These are phyloP conservation scores for Streptanthus diversifolius DNA, from an alignment of 345 rosid genomes.

Conservation along the genomic window DNA sequence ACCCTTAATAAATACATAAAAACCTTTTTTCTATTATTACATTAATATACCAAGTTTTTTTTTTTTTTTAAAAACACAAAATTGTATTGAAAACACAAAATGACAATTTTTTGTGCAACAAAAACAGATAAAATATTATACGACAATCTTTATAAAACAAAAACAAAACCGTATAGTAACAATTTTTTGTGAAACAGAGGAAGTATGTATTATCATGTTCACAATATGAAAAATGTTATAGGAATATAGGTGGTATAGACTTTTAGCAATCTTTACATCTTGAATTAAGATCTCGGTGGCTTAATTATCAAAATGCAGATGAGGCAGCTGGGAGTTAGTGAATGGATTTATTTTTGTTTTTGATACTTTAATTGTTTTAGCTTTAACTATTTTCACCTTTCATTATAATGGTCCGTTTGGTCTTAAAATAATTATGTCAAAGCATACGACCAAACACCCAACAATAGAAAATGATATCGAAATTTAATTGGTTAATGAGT, in stretches of 20 bases:
- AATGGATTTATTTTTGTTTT: not conserved
- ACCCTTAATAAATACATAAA: too few species aligned
- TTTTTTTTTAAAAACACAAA: too few species aligned
- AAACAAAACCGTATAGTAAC: too few species aligned
- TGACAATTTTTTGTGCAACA: too few species aligned
- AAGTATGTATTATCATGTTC: not conserved
- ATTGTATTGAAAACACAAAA: too few species aligned
- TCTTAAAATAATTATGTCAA: not conserved
- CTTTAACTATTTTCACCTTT: not conserved
- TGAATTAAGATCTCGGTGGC: not conserved
- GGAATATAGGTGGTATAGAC: not conserved
- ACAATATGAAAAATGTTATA: not conserved
- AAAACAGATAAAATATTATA: too few species aligned
- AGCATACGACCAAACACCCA: conserved; percentile 1
- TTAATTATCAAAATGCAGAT: not conserved
- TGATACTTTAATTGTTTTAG: not conserved
- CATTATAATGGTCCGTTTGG: not conserved
- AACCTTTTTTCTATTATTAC: too few species aligned
- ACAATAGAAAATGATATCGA: not conserved
- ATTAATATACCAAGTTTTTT: too few species aligned
- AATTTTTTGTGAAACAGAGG: too few species aligned
- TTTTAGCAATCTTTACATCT: not conserved
- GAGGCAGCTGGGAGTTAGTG: conserved; percentile 4
- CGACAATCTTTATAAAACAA: too few species aligned
- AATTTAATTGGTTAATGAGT: not conserved